A percentile compares a stretch with the other conserved stretches of the same genome.
These are phyloP conservation scores for Eutypa lata DNA, from an alignment of 2,329 filamentous ascomycete genomes.

Conservation along the genomic window DNA sequence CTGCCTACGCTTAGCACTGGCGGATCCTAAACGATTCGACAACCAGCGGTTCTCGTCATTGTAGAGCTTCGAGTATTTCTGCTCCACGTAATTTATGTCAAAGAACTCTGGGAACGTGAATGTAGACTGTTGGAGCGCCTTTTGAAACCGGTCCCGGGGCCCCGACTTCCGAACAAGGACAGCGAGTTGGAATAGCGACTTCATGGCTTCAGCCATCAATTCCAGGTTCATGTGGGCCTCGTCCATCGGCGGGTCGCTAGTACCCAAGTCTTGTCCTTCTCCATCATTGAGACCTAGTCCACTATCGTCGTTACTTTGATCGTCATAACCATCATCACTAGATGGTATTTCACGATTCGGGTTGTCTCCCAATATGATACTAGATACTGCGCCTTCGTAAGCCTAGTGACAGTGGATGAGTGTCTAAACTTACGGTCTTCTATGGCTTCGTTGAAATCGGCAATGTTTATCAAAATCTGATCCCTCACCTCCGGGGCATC, in stretches of 20 bases:
- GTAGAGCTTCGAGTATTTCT: slow-evolving; percentile 15
- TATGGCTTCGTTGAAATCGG: slow-evolving; percentile 7
- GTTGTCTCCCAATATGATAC: too few species aligned
- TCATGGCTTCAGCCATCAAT: not conserved
- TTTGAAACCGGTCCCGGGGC: slow-evolving; percentile 9
- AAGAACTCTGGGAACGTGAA: slow-evolving; percentile 3
- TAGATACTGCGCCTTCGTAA: too few species aligned
- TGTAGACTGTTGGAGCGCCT: slow-evolving; percentile 2
- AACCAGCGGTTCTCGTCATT: slow-evolving; percentile 9
- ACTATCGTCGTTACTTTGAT: too few species aligned
- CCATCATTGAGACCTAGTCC: too few species aligned
- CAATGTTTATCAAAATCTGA: slow-evolving; percentile 3
- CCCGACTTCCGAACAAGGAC: slow-evolving; percentile 10
- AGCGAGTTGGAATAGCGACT: slow-evolving; percentile 7
- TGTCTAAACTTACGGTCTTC: slow-evolving; percentile 7
- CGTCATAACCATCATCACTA: too few species aligned
- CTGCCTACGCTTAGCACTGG: slow-evolving; percentile 27
- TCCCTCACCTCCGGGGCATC: slow-evolving; percentile 2
- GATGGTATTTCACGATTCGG: too few species aligned
- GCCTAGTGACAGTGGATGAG: not conserved
- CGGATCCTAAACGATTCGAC: slow-evolving; percentile 23
- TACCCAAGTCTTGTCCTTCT: too few species aligned
- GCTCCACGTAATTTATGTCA: slow-evolving; percentile 14
- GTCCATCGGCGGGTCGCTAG: too few species aligned
- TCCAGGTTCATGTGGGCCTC: too few species aligned